Evolutionary conservation across 106 monocot genomes (phyloP), one percentile per base, ranked within the genome.

Genomic region (Gastrodia elata): DNA sequence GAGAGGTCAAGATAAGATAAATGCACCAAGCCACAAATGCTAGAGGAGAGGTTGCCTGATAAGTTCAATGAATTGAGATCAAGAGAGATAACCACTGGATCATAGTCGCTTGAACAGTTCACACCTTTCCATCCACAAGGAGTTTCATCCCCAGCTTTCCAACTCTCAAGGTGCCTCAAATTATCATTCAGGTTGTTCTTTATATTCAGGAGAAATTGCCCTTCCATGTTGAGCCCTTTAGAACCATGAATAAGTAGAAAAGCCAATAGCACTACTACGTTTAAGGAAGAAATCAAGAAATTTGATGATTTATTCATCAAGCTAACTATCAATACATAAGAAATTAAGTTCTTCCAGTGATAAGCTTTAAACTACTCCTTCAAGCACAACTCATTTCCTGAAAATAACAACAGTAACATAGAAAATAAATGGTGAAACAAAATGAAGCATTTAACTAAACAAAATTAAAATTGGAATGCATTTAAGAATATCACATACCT

Each of bases 121-220:
- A 97, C 80, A 20, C 92, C 96, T 26, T 39, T 84, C 96, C 96
- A 97, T 37, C 56, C 22, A 78, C 96, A 97, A 25, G 96, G 96
- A 2, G 83, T 82, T 52, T 68, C 73, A 77, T 92, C 85, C 0
- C 71, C 65, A 6, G 86, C 44, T 27, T 93, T 83, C 96, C 96
- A 97, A 74, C 71, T 73, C 26, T 49, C 38, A 32, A 97, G 88
- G 24, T 83, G 64, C 73, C 71, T 40, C 15, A 88, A 52, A 20
- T 76, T 77, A 75, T 97, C 96, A 16, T 5, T 49, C 26, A 92
- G 30, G 15, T 59, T 65, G 16, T 55, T 86, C 82, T 90, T 97
- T 8, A 93, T 59, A 70, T 84, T 70, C 76, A 92, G 57, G 5
- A 97, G 81, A 42, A 75, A 79, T 43, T 80, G 37, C 16, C 96